Conservation (phyloP, 2,329 filamentous ascomycete genomes). For the Septoria petroselini region DNA sequence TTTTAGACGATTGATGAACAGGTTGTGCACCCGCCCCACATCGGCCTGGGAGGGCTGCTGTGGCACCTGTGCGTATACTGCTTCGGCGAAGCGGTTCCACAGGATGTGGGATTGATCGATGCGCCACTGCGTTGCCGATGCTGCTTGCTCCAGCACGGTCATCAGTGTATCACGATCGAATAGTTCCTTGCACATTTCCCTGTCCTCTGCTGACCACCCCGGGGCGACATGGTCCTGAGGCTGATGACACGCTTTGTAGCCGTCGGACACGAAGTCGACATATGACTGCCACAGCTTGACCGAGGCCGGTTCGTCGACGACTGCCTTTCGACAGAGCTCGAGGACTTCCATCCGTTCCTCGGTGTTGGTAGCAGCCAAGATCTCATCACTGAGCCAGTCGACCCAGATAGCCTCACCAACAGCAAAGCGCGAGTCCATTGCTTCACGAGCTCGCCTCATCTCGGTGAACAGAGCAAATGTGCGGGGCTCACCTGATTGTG, state of each 20-base stretch:
- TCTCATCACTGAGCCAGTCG: conserved; percentile 72
- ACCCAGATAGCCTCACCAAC: conserved; percentile 75
- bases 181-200: conserved; percentile 64
- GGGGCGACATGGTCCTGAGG: conserved; percentile 47
- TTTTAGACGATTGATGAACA: conserved; percentile 67
- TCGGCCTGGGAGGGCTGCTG: conserved; percentile 54
- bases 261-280: conserved; percentile 72
- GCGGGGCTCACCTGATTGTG: conserved; percentile 35
- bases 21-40: conserved; percentile 62
- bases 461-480: conserved; percentile 47
- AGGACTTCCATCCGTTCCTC: conserved; percentile 67
- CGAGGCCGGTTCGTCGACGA: conserved; percentile 69
- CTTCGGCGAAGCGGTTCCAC: conserved; percentile 70
- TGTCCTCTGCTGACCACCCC: conserved; percentile 63
- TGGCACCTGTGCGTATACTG: conserved; percentile 66
- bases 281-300: conserved; percentile 73
- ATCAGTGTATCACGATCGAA: conserved; percentile 67
- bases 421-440: conserved; percentile 62
- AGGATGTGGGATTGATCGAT: conserved; percentile 73
- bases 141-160: conserved; percentile 68
- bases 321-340: conserved; percentile 69
- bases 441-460: conserved; percentile 52
- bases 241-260: conserved; percentile 63
- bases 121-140: conserved; percentile 69
- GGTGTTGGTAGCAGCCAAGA: conserved; percentile 57